Percentiles rank a stretch among this genome's conserved stretches.
Conservation (phyloP, 768 basidiomycete species). For the Boletus patriciae region DNA sequence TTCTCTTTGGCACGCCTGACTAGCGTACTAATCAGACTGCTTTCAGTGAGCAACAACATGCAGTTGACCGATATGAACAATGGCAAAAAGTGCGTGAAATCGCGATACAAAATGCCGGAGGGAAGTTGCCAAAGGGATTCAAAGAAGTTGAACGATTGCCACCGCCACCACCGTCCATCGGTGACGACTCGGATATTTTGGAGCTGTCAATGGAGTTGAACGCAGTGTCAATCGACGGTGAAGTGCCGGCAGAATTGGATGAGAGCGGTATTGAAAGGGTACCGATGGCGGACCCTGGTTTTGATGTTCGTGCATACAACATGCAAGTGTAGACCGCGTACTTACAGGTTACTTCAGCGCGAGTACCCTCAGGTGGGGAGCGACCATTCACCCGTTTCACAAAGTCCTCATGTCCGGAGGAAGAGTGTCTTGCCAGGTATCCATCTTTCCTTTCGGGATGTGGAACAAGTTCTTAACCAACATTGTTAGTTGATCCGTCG, state of each 20-base stretch:
- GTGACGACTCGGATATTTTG: conserved; percentile 83
- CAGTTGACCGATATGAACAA: conserved; percentile 79
- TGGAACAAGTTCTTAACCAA: conserved; percentile 15
- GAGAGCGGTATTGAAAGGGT: conserved; percentile 84
- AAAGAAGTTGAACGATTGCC: conserved; percentile 66
- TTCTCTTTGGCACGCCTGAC: background rate
- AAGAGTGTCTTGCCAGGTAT: conserved; percentile 93
- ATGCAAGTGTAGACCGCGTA: conserved; percentile 12
- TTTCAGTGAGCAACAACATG: conserved; percentile 82
- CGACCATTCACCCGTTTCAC: conserved; percentile 56
- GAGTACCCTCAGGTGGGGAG: conserved; percentile 66
- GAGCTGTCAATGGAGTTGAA: conserved; percentile 90
- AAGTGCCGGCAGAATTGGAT: conserved; percentile 64
- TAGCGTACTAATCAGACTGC: background rate
- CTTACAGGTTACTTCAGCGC: conserved; percentile 44
- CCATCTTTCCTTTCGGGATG: conserved; percentile 9
- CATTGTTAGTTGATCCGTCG: conserved; percentile 72
- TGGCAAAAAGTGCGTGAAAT: conserved; percentile 85
- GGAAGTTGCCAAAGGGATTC: conserved; percentile 70
- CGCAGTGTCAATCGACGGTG: conserved; percentile 73
- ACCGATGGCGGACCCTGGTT: conserved; percentile 88
- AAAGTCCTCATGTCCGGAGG: conserved; percentile 82
- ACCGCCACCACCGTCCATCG: conserved; percentile 73
- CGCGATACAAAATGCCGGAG: conserved; percentile 70
- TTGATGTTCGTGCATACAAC: conserved; percentile 61